These are phyloP conservation scores for Colletotrichum truncatum DNA, from an alignment of 2,329 filamentous ascomycete species.

Conservation along the genomic window DNA sequence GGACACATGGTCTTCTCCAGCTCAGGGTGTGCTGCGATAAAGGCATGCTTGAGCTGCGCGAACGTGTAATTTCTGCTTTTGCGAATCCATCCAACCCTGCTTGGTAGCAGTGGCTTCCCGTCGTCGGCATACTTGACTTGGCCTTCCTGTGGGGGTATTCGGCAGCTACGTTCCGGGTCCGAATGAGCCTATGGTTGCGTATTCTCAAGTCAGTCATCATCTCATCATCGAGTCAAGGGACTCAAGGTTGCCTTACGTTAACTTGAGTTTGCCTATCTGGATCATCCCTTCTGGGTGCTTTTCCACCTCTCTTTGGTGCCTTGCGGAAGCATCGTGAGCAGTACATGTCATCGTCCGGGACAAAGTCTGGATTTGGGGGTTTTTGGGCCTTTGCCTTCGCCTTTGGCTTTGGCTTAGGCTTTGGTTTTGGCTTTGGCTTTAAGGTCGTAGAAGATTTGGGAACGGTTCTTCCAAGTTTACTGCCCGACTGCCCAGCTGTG, in stretches of 20 bases:
- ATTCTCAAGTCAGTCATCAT: neutral
- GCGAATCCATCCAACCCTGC: conserved; percentile 44
- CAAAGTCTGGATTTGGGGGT: conserved; percentile 29
- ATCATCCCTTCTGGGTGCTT: neutral
- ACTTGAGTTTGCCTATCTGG: conserved; percentile 21
- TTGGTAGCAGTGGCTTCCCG: conserved; percentile 36
- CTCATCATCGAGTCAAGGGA: neutral
- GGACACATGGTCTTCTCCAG: conserved; percentile 43
- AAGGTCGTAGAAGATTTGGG: too few species aligned
- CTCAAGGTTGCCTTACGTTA: conserved; percentile 8
- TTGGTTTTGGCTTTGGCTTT: neutral
- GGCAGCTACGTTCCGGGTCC: conserved; percentile 26
- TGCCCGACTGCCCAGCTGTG: neutral
- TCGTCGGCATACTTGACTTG: neutral
- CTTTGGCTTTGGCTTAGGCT: neutral
- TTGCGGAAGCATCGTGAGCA: conserved; percentile 38
- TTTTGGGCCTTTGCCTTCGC: neutral
- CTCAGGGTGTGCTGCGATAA: conserved; percentile 35
- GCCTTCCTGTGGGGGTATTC: conserved; percentile 10
- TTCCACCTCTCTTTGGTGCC: conserved; percentile 3
- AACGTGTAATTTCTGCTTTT: conserved; percentile 28
- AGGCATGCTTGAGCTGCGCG: conserved; percentile 34
- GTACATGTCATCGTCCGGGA: conserved; percentile 39
- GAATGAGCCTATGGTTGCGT: conserved; percentile 26
- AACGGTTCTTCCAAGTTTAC: too few species aligned